These are phyloP conservation scores for Liriodendron chinense DNA, from an alignment of 164 flowering plant genomes.

Conservation along the genomic window DNA sequence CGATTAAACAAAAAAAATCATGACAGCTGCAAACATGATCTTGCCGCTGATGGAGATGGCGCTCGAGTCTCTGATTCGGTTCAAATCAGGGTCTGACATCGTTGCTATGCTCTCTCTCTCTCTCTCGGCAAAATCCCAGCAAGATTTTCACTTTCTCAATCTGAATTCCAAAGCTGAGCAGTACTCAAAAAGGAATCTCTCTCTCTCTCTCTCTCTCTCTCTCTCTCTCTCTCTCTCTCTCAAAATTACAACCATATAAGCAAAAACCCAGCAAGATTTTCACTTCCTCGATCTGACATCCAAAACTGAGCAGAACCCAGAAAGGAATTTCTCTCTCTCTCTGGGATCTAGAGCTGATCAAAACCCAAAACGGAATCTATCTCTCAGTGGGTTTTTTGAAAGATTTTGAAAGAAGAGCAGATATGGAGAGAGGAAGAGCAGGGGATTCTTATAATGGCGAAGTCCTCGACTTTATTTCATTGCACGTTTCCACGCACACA, in stretches of 20 bases:
- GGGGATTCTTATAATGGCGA: too few relatives aligned
- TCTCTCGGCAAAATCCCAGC: not conserved
- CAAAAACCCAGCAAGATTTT: not conserved
- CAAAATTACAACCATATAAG: not conserved
- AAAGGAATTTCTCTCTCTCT: not conserved
- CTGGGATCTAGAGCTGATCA: not conserved
- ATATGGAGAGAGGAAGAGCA: too few relatives aligned
- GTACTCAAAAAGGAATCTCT: not conserved
- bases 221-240: too few relatives aligned
- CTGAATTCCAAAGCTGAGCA: not conserved
- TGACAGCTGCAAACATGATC: slow-evolving; percentile 54
- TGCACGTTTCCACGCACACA: too few relatives aligned
- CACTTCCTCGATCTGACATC: not conserved
- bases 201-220: too few relatives aligned
- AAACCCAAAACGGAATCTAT: not conserved
- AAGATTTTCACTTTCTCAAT: not conserved
- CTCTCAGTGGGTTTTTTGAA: not conserved
- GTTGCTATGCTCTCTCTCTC: not conserved
- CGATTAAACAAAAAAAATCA: too few relatives aligned
- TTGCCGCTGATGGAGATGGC: slow-evolving; percentile 37
- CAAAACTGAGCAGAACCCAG: not conserved
- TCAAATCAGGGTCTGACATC: not conserved
- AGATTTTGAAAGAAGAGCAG: too few relatives aligned
- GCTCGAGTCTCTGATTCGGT: not conserved
- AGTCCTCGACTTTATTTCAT: too few relatives aligned